Conservation (phyloP, 1,139 yeast genomes). For the Protomyces inouyei region DNA sequence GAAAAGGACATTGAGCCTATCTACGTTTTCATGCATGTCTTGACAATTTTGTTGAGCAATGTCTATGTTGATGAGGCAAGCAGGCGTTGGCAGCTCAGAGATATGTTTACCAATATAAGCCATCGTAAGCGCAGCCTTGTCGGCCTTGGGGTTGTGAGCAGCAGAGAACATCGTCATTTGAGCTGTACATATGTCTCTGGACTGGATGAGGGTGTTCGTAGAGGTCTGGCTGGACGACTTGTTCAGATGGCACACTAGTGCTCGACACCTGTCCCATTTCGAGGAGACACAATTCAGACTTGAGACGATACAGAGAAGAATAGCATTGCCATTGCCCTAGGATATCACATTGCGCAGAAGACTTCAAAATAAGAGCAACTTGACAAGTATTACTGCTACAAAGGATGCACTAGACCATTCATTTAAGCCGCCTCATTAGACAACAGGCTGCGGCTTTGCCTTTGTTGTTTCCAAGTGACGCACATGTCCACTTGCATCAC, state of each 20-base stretch:
- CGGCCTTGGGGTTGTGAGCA: background rate
- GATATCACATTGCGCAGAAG: no score
- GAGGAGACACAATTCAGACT: no score
- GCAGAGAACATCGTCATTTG: background rate
- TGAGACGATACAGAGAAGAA: no score
- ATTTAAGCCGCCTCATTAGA: background rate
- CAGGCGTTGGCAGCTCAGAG: constrained; percentile 52
- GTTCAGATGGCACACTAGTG: no score
- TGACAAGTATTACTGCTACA: no score
- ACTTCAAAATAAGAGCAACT: no score
- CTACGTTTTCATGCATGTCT: constrained; percentile 43
- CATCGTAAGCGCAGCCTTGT: constrained; percentile 27
- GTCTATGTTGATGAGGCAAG: constrained; percentile 46
- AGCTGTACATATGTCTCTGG: no score
- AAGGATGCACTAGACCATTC: no score
- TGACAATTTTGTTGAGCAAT: constrained; percentile 43
- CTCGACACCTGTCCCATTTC: no score
- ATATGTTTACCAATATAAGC: constrained; percentile 37
- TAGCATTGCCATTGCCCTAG: no score
- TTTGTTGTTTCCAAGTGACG: background rate
- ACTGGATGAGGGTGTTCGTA: no score
- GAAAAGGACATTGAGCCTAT: constrained; percentile 42
- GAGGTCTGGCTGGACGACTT: no score
- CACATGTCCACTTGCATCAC: background rate
- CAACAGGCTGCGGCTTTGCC: background rate